Evolutionary conservation across 2,329 filamentous ascomycete genomes (phyloP).

Genomic region (Gaeumannomyces tritici): DNA sequence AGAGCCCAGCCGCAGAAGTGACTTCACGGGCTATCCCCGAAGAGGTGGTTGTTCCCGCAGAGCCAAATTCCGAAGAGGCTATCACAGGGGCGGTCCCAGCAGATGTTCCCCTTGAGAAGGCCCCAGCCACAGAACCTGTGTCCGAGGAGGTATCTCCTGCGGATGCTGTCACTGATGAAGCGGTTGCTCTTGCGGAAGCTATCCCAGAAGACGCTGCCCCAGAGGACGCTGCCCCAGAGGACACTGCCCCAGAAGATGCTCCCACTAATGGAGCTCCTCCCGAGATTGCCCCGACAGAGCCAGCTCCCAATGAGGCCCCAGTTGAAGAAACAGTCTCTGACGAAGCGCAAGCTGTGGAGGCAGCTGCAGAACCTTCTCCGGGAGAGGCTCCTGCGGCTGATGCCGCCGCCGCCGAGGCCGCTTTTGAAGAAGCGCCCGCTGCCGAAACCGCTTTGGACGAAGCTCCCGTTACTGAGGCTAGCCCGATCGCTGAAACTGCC

Average conservation of each 20-base stretch:
- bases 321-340: no score
- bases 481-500: neutral
- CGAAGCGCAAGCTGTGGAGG: neutral
- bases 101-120: conserved; percentile 5
- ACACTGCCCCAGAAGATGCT: neutral
- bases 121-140: conserved; percentile 1
- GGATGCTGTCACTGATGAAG: neutral
- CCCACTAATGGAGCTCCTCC: neutral
- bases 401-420: neutral
- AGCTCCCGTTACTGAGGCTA: neutral
- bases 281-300: no score
- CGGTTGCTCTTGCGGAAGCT: neutral
- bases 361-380: neutral
- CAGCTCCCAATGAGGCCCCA: no score
- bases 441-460: neutral
- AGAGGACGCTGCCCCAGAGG: neutral
- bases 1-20: conserved; percentile 8
- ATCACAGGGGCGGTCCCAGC: neutral
- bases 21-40: neutral
- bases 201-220: neutral
- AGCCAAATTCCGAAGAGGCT: neutral
- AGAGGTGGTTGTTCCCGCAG: neutral
- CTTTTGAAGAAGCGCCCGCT: neutral
- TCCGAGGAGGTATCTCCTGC: neutral
- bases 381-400: neutral